Conservation (phyloP, 2,329 filamentous ascomycete genomes). For the Trichoderma aggressivum region DNA sequence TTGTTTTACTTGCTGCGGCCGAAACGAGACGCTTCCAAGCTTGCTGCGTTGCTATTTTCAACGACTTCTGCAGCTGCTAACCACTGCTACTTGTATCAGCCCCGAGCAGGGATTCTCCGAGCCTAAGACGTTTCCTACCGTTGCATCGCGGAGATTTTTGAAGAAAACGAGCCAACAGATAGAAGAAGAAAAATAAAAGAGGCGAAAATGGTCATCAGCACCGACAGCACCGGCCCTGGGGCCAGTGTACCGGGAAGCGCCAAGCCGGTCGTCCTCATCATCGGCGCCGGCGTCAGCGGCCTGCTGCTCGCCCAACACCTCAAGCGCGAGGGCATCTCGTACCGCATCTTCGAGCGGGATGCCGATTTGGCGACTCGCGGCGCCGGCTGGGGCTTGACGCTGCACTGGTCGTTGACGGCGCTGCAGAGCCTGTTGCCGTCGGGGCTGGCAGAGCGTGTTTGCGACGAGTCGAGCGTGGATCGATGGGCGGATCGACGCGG, state of each 20-base stretch:
- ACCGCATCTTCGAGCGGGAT: conserved; percentile 53
- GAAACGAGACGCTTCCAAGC: background rate
- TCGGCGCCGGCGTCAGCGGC: conserved; percentile 39
- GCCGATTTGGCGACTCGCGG: conserved; percentile 44
- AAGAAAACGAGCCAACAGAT: background rate
- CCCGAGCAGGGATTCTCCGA: conserved; percentile 4
- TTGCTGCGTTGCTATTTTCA: background rate
- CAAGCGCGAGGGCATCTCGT: conserved; percentile 35
- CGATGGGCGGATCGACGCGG: conserved; percentile 46
- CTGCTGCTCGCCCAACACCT: conserved; percentile 37
- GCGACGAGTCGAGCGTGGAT: conserved; percentile 50
- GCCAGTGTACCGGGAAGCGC: background rate
- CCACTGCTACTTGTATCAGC: background rate
- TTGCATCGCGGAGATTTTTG: background rate
- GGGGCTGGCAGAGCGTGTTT: conserved; percentile 42
- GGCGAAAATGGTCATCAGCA: background rate
- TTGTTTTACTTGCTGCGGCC: background rate
- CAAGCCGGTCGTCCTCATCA: conserved; percentile 31
- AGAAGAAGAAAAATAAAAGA: background rate
- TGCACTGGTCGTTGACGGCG: conserved; percentile 58
- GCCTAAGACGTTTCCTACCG: background rate
- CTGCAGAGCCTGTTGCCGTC: conserved; percentile 50
- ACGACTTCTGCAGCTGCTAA: background rate
- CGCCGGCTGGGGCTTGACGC: conserved; percentile 60
- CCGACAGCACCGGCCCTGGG: background rate